These are phyloP conservation scores for Colletotrichum coccodes DNA, from an alignment of 2,329 filamentous ascomycete genomes.

Conservation along the genomic window DNA sequence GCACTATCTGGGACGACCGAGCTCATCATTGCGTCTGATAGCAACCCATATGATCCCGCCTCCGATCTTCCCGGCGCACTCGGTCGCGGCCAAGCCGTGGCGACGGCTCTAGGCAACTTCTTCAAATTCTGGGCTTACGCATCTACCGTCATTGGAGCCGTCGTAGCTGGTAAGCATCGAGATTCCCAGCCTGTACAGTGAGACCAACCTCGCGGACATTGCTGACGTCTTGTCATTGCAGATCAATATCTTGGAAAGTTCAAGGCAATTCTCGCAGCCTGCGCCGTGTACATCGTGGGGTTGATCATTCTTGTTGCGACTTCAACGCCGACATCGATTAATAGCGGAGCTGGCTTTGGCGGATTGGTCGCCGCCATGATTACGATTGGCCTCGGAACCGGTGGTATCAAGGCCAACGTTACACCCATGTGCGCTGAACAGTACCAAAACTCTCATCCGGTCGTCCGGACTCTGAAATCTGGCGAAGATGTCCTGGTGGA, in stretches of 20 bases:
- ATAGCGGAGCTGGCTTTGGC: slow-evolving; percentile 53
- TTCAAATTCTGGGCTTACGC: slow-evolving; percentile 40
- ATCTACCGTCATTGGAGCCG: slow-evolving; percentile 16
- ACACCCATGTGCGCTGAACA: slow-evolving; percentile 72
- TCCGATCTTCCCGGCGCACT: slow-evolving; percentile 34
- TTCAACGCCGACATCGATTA: slow-evolving; percentile 50
- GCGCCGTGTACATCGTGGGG: slow-evolving; percentile 34
- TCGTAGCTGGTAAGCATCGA: background rate
- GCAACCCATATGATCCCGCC: slow-evolving; percentile 36
- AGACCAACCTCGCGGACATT: accelerated
- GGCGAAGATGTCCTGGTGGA: slow-evolving; percentile 74
- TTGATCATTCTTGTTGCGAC: slow-evolving; percentile 56
- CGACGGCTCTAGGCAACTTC: slow-evolving; percentile 38
- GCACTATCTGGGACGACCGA: background rate
- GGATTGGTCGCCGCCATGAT: slow-evolving; percentile 66
- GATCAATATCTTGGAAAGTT: slow-evolving; percentile 69
- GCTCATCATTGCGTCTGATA: background rate
- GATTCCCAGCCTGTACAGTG: background rate
- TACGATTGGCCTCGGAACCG: slow-evolving; percentile 73
- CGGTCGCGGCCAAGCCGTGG: slow-evolving; percentile 35
- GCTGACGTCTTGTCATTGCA: slow-evolving; percentile 49
- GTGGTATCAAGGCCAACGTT: slow-evolving; percentile 76
- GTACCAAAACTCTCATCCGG: slow-evolving; percentile 63
- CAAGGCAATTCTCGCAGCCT: slow-evolving; percentile 67
- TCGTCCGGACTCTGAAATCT: slow-evolving; percentile 55